Conservation (phyloP, 225 moss, liverwort and hornwort species). For the Sphagnum contortum region DNA sequence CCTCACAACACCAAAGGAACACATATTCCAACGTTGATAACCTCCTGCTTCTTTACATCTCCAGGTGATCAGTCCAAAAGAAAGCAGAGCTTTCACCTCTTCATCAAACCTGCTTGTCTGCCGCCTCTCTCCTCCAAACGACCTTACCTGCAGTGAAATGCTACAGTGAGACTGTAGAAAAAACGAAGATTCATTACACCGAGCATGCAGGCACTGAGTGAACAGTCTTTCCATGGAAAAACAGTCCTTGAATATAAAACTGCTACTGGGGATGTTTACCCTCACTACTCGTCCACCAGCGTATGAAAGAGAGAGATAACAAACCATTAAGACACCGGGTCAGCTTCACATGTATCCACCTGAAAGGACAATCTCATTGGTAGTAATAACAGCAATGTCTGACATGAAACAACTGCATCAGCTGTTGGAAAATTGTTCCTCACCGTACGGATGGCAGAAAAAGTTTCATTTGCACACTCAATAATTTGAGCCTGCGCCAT, state of each 20-base stretch:
- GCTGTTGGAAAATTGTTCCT: constrained; percentile 5
- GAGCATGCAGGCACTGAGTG: background rate
- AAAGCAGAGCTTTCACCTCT: constrained; percentile 33
- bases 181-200: background rate
- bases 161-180: background rate
- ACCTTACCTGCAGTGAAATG: constrained; percentile 57
- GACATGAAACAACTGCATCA: no score
- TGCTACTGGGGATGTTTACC: background rate
- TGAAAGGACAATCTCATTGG: no score
- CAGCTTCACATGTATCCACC: background rate
- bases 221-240: background rate
- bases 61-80: background rate
- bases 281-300: no score
- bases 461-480: constrained; percentile 90
- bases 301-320: background rate
- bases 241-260: background rate
- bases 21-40: background rate
- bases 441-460: constrained; percentile 90
- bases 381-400: no score
- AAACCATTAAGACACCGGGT: background rate
- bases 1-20: background rate
- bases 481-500: constrained; percentile 73
- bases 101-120: constrained; percentile 92
- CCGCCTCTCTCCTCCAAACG: constrained; percentile 91
- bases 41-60: background rate